Percentiles rank a stretch among this genome's conserved stretches.
Evolutionary conservation across 2,329 filamentous ascomycete species (phyloP).

Genomic region (Biscogniauxia marginata): DNA sequence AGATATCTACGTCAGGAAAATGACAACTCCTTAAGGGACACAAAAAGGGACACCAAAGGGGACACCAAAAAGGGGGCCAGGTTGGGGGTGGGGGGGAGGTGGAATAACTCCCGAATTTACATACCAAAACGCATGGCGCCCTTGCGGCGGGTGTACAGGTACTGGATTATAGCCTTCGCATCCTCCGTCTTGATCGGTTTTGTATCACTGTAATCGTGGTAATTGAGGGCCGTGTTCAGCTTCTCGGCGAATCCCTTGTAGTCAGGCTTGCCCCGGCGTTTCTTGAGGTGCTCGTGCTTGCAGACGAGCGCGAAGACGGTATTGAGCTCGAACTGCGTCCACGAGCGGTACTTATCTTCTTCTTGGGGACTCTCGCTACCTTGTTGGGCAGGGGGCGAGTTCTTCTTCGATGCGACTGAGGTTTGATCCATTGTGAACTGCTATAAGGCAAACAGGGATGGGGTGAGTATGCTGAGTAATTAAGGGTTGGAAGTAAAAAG

Average conservation of each 20-base stretch:
- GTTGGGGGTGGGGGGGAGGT: too few relatives aligned
- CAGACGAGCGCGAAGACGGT: constrained; percentile 31
- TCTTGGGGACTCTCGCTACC: background rate
- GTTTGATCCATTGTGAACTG: background rate
- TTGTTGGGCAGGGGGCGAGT: background rate
- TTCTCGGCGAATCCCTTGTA: constrained; percentile 21
- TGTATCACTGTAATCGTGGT: constrained; percentile 10
- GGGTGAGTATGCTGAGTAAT: background rate
- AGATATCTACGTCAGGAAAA: too few relatives aligned
- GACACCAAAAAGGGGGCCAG: too few relatives aligned
- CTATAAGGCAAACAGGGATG: background rate
- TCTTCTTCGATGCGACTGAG: background rate
- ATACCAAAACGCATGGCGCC: constrained; percentile 24
- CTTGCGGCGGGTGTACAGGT: constrained; percentile 24
- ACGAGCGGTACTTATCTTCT: constrained; percentile 8
- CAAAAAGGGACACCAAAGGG: too few relatives aligned
- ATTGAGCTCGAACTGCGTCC: constrained; percentile 26
- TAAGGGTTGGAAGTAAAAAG: background rate
- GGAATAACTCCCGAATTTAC: too few relatives aligned
- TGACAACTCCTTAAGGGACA: too few relatives aligned
- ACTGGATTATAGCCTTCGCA: constrained; percentile 22
- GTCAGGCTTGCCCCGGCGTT: background rate
- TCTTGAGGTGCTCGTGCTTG: constrained; percentile 15
- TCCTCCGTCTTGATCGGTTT: constrained; percentile 13
- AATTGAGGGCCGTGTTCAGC: constrained; percentile 31